Conservation (phyloP, 2,329 filamentous ascomycete species). For the Coniochaeta prunicola region DNA sequence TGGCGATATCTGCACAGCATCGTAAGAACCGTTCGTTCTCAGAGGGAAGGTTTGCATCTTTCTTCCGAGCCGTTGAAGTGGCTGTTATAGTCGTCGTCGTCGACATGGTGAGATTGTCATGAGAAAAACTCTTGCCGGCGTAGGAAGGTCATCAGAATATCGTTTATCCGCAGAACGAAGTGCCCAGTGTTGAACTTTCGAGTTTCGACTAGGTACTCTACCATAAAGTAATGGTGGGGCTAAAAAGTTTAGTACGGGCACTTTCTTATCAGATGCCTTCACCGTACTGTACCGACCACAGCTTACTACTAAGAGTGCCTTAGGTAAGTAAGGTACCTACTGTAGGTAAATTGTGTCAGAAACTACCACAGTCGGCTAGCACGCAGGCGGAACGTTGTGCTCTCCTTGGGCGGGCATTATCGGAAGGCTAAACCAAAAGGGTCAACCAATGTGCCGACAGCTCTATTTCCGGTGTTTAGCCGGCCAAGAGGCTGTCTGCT, state of each 20-base stretch:
- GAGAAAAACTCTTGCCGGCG: not conserved
- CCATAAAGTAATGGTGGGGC: not conserved
- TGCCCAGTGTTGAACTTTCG: no score
- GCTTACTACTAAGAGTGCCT: no score
- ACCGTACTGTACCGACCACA: no score
- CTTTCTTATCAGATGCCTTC: no score
- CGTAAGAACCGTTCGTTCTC: constrained; percentile 93
- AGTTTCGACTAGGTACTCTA: not conserved
- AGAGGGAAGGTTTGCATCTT: constrained; percentile 65
- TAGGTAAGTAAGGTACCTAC: no score
- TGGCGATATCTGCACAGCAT: constrained; percentile 93
- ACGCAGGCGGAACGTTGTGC: no score
- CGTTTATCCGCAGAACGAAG: no score
- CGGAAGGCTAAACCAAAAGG: not conserved
- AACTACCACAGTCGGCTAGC: no score
- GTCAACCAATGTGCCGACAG: not conserved
- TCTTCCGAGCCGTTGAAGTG: constrained; percentile 65
- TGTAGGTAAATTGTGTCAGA: no score
- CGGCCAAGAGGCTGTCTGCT: not conserved
- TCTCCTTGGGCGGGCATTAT: not conserved
- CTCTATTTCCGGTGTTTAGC: not conserved
- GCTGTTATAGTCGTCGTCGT: constrained; percentile 40
- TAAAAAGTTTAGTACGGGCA: not conserved
- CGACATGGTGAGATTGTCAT: constrained; percentile 17
- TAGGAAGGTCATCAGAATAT: no score